A percentile compares a stretch with the other conserved stretches of the same genome.
These are phyloP conservation scores for Torulaspora globosa DNA, from an alignment of 1,139 yeast genomes.

Conservation along the genomic window DNA sequence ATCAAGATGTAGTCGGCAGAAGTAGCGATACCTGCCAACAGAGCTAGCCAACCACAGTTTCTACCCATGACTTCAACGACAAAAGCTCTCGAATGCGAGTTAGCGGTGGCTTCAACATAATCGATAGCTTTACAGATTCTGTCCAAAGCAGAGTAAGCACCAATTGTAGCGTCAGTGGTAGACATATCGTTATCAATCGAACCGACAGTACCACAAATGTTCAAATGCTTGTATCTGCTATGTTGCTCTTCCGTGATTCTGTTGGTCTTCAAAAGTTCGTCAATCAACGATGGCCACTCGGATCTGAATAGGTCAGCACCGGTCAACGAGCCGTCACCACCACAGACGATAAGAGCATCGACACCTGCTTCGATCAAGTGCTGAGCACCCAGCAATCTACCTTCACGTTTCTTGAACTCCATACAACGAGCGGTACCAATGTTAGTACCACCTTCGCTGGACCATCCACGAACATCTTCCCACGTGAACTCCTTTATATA, in stretches of 20 bases:
- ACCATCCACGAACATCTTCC: conserved; percentile 92
- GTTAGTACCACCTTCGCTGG: conserved; percentile 87
- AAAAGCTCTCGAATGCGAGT: conserved; percentile 95
- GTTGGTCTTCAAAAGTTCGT: conserved; percentile 57
- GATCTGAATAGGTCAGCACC: conserved; percentile 93
- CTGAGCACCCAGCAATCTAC: conserved; percentile 77
- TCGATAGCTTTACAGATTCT: conserved; percentile 78
- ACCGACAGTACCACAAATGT: conserved; percentile 93
- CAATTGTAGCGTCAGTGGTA: conserved; percentile 91
- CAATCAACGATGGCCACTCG: conserved; percentile 87
- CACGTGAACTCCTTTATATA: conserved; percentile 74
- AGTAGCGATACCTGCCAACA: conserved; percentile 93
- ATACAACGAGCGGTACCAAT: conserved; percentile 95
- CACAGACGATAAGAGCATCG: conserved; percentile 95
- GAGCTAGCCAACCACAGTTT: conserved; percentile 97
- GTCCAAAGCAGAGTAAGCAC: conserved; percentile 90
- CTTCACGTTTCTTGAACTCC: conserved; percentile 78
- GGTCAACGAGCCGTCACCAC: conserved; percentile 97
- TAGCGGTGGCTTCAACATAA: conserved; percentile 93
- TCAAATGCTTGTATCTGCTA: conserved; percentile 62
- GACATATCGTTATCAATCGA: conserved; percentile 98
- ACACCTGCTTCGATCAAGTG: conserved; percentile 85
- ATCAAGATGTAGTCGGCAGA: conserved; percentile 92
- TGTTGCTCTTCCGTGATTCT: conserved; percentile 55
- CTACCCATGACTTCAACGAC: conserved; percentile 99